phyloP scores from a whole-genome alignment of 495 filamentous ascomycete species.

The Aspergillus bertholletiae region DNA sequence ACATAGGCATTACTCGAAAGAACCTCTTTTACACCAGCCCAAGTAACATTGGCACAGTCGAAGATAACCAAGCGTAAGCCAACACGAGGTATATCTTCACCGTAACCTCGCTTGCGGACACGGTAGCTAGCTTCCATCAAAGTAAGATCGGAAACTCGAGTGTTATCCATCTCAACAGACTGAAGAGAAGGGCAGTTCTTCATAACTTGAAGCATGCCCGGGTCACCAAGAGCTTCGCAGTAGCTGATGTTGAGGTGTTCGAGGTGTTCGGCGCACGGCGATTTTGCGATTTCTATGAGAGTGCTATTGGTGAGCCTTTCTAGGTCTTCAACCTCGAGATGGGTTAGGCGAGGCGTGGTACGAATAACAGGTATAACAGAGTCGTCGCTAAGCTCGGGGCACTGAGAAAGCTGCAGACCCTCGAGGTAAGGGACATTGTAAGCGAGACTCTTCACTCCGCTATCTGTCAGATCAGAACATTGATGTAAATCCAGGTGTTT shows the following conservation, averaged over 20 bases:
- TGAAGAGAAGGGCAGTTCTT: slow-evolving; percentile 65
- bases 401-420: slow-evolving; percentile 75
- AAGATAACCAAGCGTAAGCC: slow-evolving; percentile 80
- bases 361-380: slow-evolving; percentile 69
- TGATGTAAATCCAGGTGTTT: slow-evolving; percentile 82
- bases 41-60: slow-evolving; percentile 86
- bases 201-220: slow-evolving; percentile 79
- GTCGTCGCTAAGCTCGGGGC: slow-evolving; percentile 66
- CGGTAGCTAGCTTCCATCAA: slow-evolving; percentile 80
- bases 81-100: slow-evolving; percentile 48
- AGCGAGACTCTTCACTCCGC: slow-evolving; percentile 62
- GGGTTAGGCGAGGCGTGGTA: slow-evolving; percentile 71
- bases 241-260: slow-evolving; percentile 85
- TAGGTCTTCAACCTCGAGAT: slow-evolving; percentile 88
- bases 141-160: slow-evolving; percentile 80
- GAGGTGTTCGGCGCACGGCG: slow-evolving; percentile 66
- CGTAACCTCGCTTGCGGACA: slow-evolving; percentile 62
- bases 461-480: slow-evolving; percentile 68
- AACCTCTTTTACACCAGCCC: slow-evolving; percentile 86
- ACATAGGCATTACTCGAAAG: slow-evolving; percentile 77
- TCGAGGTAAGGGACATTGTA: slow-evolving; percentile 75
- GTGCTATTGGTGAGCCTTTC: slow-evolving; percentile 69
- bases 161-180: slow-evolving; percentile 90
- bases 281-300: slow-evolving; percentile 67
- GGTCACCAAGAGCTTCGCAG: slow-evolving; percentile 81